A percentile compares a stretch with the other conserved stretches of the same genome.
Evolutionary conservation across 139 green algal species (phyloP).

Genomic region (Chara braunii): DNA sequence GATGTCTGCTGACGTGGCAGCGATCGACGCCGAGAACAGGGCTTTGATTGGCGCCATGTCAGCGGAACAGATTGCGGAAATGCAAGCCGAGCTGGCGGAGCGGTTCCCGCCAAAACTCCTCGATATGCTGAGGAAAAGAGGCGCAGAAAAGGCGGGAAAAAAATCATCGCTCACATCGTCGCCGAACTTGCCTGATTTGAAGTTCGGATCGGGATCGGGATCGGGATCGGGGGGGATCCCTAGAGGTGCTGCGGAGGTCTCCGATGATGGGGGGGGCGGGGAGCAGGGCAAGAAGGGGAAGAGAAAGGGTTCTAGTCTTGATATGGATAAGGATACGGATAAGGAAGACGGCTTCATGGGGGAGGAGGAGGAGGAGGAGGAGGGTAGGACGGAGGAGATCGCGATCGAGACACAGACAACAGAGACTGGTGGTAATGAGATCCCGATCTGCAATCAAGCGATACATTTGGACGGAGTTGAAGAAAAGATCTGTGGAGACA

Average conservation of each 20-base stretch:
- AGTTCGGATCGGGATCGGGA: too few relatives aligned
- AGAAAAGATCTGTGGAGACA: too few relatives aligned
- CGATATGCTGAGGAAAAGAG: slow-evolving; percentile 10
- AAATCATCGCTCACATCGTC: too few relatives aligned
- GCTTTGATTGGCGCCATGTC: slow-evolving; percentile 4
- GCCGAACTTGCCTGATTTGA: too few relatives aligned
- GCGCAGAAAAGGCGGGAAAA: background rate
- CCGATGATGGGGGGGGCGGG: too few relatives aligned
- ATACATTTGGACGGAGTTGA: background rate
- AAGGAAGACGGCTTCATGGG: background rate
- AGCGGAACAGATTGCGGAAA: slow-evolving; percentile 12
- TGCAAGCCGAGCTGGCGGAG: slow-evolving; percentile 12
- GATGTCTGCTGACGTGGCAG: background rate
- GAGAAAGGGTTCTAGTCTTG: background rate
- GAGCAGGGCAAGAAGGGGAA: slow-evolving; percentile 9
- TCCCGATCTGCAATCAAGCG: background rate
- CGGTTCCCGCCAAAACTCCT: background rate
- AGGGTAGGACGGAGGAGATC: background rate
- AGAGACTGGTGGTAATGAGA: background rate
- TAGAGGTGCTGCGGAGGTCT: too few relatives aligned
- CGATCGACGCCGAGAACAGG: slow-evolving; percentile 30
- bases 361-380: background rate
- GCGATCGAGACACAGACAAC: background rate
- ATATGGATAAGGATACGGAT: background rate
- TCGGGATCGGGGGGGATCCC: too few relatives aligned